These are phyloP conservation scores for Anthoceros angustus DNA, from an alignment of 225 moss, liverwort and hornwort species.

Conservation along the genomic window DNA sequence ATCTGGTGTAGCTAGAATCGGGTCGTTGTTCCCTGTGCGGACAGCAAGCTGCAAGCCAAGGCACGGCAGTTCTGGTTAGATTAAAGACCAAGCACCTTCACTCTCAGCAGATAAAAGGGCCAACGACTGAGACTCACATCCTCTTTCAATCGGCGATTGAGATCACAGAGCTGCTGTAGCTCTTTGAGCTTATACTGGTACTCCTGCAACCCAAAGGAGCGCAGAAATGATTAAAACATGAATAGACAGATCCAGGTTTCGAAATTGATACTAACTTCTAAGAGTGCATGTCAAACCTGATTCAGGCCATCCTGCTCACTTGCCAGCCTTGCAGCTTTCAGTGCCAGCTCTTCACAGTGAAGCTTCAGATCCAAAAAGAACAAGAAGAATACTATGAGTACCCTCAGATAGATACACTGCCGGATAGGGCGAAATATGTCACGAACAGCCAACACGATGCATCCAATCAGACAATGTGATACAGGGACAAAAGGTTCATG, in stretches of 20 bases:
- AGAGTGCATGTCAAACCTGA: constrained; percentile 21
- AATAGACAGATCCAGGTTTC: background rate
- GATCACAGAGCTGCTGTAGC: background rate
- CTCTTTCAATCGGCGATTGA: background rate
- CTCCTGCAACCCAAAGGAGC: background rate
- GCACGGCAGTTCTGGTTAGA: no score
- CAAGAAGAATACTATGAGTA: background rate
- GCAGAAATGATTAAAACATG: background rate
- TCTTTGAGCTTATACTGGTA: background rate
- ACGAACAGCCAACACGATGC: background rate
- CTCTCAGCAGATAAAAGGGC: background rate
- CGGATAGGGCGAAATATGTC: background rate
- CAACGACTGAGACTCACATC: background rate
- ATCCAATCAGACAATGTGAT: no score
- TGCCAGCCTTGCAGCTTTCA: constrained; percentile 42
- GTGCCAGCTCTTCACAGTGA: constrained; percentile 60
- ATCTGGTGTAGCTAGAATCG: background rate
- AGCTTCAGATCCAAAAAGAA: constrained; percentile 13
- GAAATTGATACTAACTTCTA: no score
- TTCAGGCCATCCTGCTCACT: constrained; percentile 45
- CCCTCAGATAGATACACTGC: background rate
- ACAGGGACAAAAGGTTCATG: background rate
- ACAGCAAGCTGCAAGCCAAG: background rate
- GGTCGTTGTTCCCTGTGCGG: background rate
- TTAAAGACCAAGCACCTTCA: background rate